A percentile compares a stretch with the other conserved stretches of the same genome.
Conservation (phyloP, 2,329 filamentous ascomycete genomes). For the Calonectria leucothoes region DNA sequence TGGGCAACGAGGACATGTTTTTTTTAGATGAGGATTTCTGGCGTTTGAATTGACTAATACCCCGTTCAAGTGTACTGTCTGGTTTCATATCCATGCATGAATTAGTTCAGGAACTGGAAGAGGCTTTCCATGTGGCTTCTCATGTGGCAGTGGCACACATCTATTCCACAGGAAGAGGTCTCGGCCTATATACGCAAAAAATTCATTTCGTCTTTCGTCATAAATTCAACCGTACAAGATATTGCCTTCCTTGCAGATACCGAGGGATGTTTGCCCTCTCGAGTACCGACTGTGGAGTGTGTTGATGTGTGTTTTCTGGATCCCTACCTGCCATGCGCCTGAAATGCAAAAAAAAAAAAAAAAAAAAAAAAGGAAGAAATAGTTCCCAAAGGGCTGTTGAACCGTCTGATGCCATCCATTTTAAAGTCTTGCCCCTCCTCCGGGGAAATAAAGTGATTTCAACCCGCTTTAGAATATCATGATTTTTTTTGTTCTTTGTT, state of each 20-base stretch:
- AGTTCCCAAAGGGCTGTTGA: neutral
- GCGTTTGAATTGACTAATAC: slow-evolving; percentile 39
- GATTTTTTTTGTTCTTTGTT: neutral
- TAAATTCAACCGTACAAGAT: slow-evolving; percentile 37
- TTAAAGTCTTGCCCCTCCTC: slow-evolving; percentile 15
- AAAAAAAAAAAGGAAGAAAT: neutral
- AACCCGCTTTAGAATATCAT: slow-evolving; percentile 20
- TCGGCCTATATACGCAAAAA: slow-evolving; percentile 26
- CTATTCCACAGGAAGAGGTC: slow-evolving; percentile 22
- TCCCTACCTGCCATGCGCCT: slow-evolving; percentile 44
- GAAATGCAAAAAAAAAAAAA: slow-evolving; percentile 38
- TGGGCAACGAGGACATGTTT: neutral
- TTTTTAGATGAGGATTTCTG: slow-evolving; percentile 36
- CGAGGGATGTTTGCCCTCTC: slow-evolving; percentile 24
- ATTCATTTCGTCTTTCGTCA: slow-evolving; percentile 34
- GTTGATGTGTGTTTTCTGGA: slow-evolving; percentile 31
- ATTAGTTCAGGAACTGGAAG: slow-evolving; percentile 30
- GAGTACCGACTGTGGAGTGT: slow-evolving; percentile 26
- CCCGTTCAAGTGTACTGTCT: slow-evolving; percentile 35
- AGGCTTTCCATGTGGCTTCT: slow-evolving; percentile 10
- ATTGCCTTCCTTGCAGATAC: slow-evolving; percentile 33
- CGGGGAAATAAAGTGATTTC: slow-evolving; percentile 3
- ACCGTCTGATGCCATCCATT: slow-evolving; percentile 29
- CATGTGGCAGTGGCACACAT: slow-evolving; percentile 34
- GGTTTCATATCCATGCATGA: slow-evolving; percentile 29